A percentile compares a stretch with the other conserved stretches of the same genome.
phyloP scores from a whole-genome alignment of 2,329 filamentous ascomycete species.

The Penicillium sclerotiorum region DNA sequence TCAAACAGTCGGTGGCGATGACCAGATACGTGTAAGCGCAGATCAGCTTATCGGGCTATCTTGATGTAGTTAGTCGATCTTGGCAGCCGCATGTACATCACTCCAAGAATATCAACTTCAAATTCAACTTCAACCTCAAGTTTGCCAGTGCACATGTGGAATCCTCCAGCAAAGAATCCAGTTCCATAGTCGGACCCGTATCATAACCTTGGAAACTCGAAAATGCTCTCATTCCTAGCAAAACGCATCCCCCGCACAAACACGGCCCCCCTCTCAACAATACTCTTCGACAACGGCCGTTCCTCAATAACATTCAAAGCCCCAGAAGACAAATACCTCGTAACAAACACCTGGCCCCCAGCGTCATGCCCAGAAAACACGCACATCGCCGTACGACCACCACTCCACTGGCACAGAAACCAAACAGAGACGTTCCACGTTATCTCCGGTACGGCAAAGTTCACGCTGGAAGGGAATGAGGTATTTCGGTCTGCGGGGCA shows the following conservation, averaged over 20 bases:
- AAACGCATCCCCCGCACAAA: slow-evolving; percentile 5
- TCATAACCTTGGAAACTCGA: background rate
- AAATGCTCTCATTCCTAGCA: slow-evolving; percentile 13
- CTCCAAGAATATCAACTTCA: no score
- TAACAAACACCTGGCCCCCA: slow-evolving; percentile 15
- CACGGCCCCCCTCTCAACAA: slow-evolving; percentile 5
- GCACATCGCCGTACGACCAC: slow-evolving; percentile 11
- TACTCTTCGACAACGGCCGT: slow-evolving; percentile 11
- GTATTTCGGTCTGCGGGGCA: slow-evolving; percentile 5
- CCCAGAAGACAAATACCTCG: slow-evolving; percentile 14
- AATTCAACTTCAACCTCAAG: no score
- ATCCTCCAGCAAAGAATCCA: background rate
- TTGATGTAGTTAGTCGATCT: no score
- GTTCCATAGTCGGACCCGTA: background rate
- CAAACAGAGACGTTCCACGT: slow-evolving; percentile 15
- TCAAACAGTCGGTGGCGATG: no score
- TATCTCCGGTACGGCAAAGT: slow-evolving; percentile 10
- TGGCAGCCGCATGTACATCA: no score
- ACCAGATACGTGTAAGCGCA: no score
- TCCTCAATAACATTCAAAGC: slow-evolving; percentile 13
- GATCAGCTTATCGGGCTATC: no score
- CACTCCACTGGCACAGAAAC: slow-evolving; percentile 15
- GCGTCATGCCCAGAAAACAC: slow-evolving; percentile 4
- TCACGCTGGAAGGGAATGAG: slow-evolving; percentile 3
- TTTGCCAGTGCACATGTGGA: no score